Base-by-base conservation (phyloP, 2,329 filamentous ascomycete species). In the Sclerotinia trifoliorum region DNA sequence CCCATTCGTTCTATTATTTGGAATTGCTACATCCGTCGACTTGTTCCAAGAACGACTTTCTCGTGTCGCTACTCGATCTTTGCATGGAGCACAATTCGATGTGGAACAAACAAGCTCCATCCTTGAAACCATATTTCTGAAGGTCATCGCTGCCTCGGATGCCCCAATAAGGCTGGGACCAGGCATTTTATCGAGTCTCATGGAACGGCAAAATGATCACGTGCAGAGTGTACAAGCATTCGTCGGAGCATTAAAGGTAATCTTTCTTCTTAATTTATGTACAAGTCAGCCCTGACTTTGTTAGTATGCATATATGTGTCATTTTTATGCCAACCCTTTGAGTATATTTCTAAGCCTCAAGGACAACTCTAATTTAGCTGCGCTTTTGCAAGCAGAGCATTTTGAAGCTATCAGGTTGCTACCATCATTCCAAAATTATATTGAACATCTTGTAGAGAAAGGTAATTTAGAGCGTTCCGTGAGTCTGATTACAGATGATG, bases 251-350 rank as follows among this genome's bases (percentile, higher is more conserved):
- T 74, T 93, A 2, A 90, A 91, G 82, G 88, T 88, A 77, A 21
- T 73, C 78, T 65, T 61, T 39, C 29, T 11, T 35, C 13, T 19
- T 26, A 1, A 11, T 58, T 58, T 48, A 11, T 42, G 24, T 5
- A 51, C 7, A 13, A 44, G 7, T 61, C 8, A 39, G 48, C 75
- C 51, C 76, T 73, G 5, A 70, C 49, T 52, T 5, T 44, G 15
- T 49, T 77, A 92, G 85, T 95, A 94, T 79, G 87, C 89, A 0
- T 93, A 93, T 76, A 94, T 96, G 91, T 92, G 89, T 68, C 90
- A 93, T 77, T 94, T 92, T 75, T 94, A 92, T 73, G 90, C 90
- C 51, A 94, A 93, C 73, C 86, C 90, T 0, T 81, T 93, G 4
- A 92, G 88, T 70, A 78, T 92, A 5, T 19, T 68, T 5, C 83